Percentiles rank a stretch among this genome's conserved stretches.
Evolutionary conservation across 1,139 yeast species (phyloP).

Genomic region (Kodamaea arcana): DNA sequence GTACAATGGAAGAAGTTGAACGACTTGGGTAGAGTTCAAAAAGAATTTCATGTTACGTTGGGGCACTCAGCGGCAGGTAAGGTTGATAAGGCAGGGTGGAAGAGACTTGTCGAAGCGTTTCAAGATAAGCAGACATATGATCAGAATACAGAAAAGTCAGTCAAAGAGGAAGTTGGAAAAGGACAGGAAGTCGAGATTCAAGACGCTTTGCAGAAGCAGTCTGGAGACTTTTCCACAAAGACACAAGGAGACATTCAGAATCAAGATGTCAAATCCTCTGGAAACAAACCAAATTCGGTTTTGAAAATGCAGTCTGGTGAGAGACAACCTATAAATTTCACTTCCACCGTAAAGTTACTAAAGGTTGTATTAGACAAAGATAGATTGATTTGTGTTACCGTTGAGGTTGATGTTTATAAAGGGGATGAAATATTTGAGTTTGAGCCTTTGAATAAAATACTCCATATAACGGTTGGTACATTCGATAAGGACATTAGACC

Average conservation of each 20-base stretch:
- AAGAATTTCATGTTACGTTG: slow-evolving; percentile 72
- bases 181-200: background rate
- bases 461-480: slow-evolving; percentile 81
- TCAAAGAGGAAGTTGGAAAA: background rate
- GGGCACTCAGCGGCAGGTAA: slow-evolving; percentile 47
- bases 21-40: slow-evolving; percentile 37
- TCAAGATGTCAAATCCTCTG: background rate
- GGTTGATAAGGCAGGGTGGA: slow-evolving; percentile 21
- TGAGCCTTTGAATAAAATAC: slow-evolving; percentile 37
- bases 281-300: slow-evolving; percentile 2
- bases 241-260: background rate
- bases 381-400: slow-evolving; percentile 55
- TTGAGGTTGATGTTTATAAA: slow-evolving; percentile 32
- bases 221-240: background rate
- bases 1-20: slow-evolving; percentile 25
- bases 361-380: slow-evolving; percentile 47
- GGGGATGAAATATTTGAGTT: slow-evolving; percentile 16
- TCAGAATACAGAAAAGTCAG: background rate
- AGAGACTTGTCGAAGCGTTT: slow-evolving; percentile 9
- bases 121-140: background rate
- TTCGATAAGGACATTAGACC: slow-evolving; percentile 46
- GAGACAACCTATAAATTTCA: no score
- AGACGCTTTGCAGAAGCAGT: background rate
- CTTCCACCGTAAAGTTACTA: slow-evolving; percentile 38
- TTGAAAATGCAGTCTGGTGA: no score